These are phyloP conservation scores for Coprinopsis strossmayeri DNA, from an alignment of 768 basidiomycete species.

Conservation along the genomic window DNA sequence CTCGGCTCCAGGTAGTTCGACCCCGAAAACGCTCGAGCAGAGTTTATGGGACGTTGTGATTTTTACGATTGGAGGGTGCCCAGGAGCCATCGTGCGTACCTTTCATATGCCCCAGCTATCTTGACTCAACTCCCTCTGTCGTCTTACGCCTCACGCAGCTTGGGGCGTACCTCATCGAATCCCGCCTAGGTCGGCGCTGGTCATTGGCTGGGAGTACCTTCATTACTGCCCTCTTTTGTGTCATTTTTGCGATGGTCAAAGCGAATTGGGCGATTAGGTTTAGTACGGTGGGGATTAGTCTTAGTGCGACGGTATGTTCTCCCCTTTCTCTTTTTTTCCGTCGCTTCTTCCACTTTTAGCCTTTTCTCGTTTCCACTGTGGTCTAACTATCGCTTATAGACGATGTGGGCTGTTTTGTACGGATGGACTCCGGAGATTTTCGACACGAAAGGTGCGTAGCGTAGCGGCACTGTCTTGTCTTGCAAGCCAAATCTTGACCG, in stretches of 20 bases:
- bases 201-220: constrained; percentile 75
- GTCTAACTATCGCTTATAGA: constrained; percentile 25
- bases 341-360: too few species aligned
- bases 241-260: constrained; percentile 57
- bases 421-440: constrained; percentile 91
- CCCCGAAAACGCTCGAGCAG: constrained; percentile 43
- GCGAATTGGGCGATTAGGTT: constrained; percentile 52
- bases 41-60: constrained; percentile 84
- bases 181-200: constrained; percentile 58
- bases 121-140: not conserved
- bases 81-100: constrained; percentile 68
- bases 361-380: too few species aligned
- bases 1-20: constrained; percentile 13
- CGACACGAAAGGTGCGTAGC: constrained; percentile 61
- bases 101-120: not conserved
- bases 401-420: constrained; percentile 86
- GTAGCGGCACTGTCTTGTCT: too few species aligned
- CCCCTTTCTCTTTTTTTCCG: not conserved
- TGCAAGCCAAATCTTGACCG: too few species aligned
- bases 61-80: constrained; percentile 79
- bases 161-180: constrained; percentile 80
- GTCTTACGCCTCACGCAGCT: constrained; percentile 35
- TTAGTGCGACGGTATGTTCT: constrained; percentile 60
- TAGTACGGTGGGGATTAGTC: constrained; percentile 70
- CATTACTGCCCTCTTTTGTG: constrained; percentile 67